Evolutionary conservation across 2,329 filamentous ascomycete species (phyloP), one percentile per base, ranked within the genome.

Genomic region (Colletotrichum shisoi): DNA sequence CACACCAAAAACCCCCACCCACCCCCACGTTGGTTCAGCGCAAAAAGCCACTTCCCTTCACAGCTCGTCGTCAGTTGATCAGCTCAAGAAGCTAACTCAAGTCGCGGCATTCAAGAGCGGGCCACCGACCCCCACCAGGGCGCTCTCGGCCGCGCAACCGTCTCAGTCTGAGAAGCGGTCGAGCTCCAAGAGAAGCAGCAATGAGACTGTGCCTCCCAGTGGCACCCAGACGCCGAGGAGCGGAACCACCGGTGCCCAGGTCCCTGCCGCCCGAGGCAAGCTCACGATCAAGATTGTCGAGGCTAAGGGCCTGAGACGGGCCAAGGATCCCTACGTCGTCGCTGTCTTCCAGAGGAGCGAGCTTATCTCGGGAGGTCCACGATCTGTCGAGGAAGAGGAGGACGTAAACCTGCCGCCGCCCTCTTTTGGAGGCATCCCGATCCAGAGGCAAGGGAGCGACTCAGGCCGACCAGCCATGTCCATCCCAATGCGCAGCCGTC

Each of bases 341-440:
- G 96, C 92, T 67, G 94, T 97, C 31, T 99, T 98, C 75, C 95
- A 99, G 77, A 91, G 93, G 77, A 97, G 94, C 75, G 95, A 99
- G 78, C 90, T 96, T 73, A 97, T 99, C 63, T 98, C 95, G 1
- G 90, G 92, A 63, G 93, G 93, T 2, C 92, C 94, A 13, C 87
- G 89, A 42, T 83, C 83, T 62, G 79, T 84, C 27, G 82, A 84
- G 39, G 89, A 91, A 51, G 84, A 87, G 42, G 87, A 89, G 51
- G 87, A 89, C 62, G 74, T 84, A 65, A 70, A 81, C 27, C 74
- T 73, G 45, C 73, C 78, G 42, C 75, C 78, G n/a, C 86, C 84
- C 71, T 82, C 73, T 53, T 75, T 81, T 62, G 84, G 85, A 42
- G 84, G 86, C 34, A 83, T 89, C 63, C 81, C 87, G 0, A 89